Evolutionary conservation across 345 rosid genomes (phyloP).

Genomic region (Eucalyptus victrix): DNA sequence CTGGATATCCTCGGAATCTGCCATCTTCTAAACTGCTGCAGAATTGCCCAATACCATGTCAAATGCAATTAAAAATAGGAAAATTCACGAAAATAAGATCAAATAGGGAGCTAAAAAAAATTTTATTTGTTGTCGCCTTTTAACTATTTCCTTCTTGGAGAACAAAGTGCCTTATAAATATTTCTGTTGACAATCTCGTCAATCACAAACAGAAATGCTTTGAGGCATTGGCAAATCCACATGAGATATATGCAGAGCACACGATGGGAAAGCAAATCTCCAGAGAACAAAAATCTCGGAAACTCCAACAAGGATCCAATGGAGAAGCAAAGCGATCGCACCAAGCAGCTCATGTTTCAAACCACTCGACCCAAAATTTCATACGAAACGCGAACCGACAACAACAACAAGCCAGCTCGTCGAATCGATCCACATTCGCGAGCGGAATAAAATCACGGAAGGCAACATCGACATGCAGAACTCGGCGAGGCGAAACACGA

Average conservation of each 20-base stretch:
- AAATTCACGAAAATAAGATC: not conserved
- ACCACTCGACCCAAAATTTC: not conserved
- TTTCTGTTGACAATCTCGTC: not conserved
- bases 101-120: not conserved
- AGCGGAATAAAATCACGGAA: not conserved
- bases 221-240: not conserved
- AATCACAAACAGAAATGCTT: not conserved
- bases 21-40: slow-evolving; percentile 35
- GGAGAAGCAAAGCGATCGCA: not conserved
- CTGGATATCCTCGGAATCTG: slow-evolving; percentile 41
- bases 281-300: not conserved
- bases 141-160: not conserved
- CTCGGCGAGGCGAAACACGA: not conserved
- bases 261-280: not conserved
- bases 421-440: not conserved
- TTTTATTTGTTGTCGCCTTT: not conserved
- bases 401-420: not conserved
- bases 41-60: not conserved
- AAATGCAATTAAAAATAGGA: not conserved
- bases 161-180: not conserved
- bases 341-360: not conserved
- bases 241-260: not conserved
- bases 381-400: not conserved
- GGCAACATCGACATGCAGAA: not conserved
- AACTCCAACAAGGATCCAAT: not conserved